Base-by-base conservation (phyloP, 257 asterid species). In the Capsicum pubescens region DNA sequence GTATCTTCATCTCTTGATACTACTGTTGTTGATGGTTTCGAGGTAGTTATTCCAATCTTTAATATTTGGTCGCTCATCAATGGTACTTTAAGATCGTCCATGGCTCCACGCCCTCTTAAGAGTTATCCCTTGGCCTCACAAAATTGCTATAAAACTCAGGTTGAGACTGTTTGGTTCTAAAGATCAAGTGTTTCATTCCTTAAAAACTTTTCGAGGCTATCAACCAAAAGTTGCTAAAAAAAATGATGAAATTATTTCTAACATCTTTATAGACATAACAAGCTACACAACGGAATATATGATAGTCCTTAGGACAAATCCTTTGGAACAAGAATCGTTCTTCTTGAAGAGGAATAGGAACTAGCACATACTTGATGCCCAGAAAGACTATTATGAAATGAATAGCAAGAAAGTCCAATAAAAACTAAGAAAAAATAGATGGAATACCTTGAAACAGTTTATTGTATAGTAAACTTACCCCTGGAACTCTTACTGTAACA, bases 361-460 rank as follows among this genome's bases (percentile, higher is more conserved):
- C 86, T 0, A 97, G 99, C 59, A 97, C 93, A 80, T 94, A 91
- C 80, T 97, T 97, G 88, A 97, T 95, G 92, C 98, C 93, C 21
- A 97, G 97, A 46, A 95, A 97, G 80, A 95, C 91, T 35, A 97
- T 84, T 7, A 91, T 88, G 0, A 97, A 97, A 82, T 97, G 99
- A 71, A 97, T 93, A 0, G 99, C 99, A 0, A 99, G 99, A 13
- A 97, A 96, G 77, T 93, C 97, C 15, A 93, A 87, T 14, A 97
- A 85, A 69, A 97, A 95, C 85, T 91, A 97, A 4, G 92, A 92
- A 7, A 97, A 91, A 81, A 97, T 93, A 1, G 98, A 94, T 11
- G 99, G 99, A 74, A 97, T 87, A 3, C 99, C 99, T 19, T 93
- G 95, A 78, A 95, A 99, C 1, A 97, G 91, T 87, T 97, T 99